Conservation (phyloP, 257 asterid genomes). For the Capsicum chinense region DNA sequence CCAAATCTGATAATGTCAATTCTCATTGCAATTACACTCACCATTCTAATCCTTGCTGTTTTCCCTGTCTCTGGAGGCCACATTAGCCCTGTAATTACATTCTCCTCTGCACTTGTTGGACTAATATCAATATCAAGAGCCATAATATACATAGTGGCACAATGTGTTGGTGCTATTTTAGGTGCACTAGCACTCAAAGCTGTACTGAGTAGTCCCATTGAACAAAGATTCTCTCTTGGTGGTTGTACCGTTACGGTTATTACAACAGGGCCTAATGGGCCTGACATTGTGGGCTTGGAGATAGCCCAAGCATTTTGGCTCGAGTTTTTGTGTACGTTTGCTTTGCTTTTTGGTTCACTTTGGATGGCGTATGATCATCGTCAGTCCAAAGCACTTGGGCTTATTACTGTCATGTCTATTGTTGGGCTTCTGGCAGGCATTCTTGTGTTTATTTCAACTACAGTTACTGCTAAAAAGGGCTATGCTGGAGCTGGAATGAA, state of each 20-base stretch:
- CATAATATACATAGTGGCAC: constrained; percentile 57
- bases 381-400: constrained; percentile 58
- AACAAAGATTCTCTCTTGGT: constrained; percentile 57
- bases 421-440: constrained; percentile 67
- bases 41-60: constrained; percentile 68
- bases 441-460: constrained; percentile 62
- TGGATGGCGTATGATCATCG: constrained; percentile 87
- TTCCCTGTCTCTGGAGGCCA: constrained; percentile 85
- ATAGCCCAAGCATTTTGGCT: constrained; percentile 69
- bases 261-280: constrained; percentile 57
- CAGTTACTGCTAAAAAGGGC: constrained; percentile 59
- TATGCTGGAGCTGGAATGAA: constrained; percentile 80
- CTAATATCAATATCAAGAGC: constrained; percentile 69
- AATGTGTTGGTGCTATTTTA: constrained; percentile 59
- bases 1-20: constrained; percentile 59
- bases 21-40: constrained; percentile 54
- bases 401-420: constrained; percentile 43
- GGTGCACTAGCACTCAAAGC: constrained; percentile 80
- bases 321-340: constrained; percentile 62
- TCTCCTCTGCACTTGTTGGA: constrained; percentile 78
- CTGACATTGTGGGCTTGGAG: constrained; percentile 48
- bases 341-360: constrained; percentile 64
- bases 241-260: constrained; percentile 70
- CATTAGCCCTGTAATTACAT: constrained; percentile 77
- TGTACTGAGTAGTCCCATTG: constrained; percentile 53